Evolutionary conservation across 805 yeast species (phyloP), one percentile per base, ranked within the genome.

Genomic region (Candida sphagnicola): DNA sequence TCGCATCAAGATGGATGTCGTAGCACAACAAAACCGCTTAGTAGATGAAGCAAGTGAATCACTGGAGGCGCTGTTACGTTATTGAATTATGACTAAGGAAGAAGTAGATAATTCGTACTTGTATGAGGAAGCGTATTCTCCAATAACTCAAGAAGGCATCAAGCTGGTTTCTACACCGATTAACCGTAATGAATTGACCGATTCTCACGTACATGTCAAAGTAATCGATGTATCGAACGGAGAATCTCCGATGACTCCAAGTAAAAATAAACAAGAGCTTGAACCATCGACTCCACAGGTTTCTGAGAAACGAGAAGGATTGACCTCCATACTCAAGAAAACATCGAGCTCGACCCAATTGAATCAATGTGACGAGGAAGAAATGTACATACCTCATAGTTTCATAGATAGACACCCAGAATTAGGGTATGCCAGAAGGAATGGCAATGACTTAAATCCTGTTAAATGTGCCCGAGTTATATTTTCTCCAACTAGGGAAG

Each of bases 401-500:
- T n/a, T 49, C 11, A 21, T 49, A 17, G 31, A 44, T 8, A 45
- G 37, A 18, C 54, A 42, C 35, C 59, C 54, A 18, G 56, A 47
- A 31, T 42, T 50, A 37, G 47, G 45, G 17, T 30, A 42, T 21
- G 55, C 57, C 17, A 43, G 43, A 12, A 16, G 31, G 6, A 29
- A 44, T 14, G 37, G 49, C 18, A 61, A 59, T 0, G 55, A 53
- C 24, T 21, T 59, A 8, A 64, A 63, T 38, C 62, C 66, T 2
- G 44, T 59, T 4, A 61, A 57, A 40, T 60, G 54, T 2, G 59
- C 65, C 4, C 53, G 53, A 19, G 65, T 64, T 1, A 41, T 62
- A 4, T 54, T 65, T 37, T 61, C 69, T 2, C 72, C 72, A 8
- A 54, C 61, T 19, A 61, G 61, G 32, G 57, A 56, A 34, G 47